phyloP scores from a whole-genome alignment of 768 basidiomycete genomes.

The Chalciporus pseudorubinellus region DNA sequence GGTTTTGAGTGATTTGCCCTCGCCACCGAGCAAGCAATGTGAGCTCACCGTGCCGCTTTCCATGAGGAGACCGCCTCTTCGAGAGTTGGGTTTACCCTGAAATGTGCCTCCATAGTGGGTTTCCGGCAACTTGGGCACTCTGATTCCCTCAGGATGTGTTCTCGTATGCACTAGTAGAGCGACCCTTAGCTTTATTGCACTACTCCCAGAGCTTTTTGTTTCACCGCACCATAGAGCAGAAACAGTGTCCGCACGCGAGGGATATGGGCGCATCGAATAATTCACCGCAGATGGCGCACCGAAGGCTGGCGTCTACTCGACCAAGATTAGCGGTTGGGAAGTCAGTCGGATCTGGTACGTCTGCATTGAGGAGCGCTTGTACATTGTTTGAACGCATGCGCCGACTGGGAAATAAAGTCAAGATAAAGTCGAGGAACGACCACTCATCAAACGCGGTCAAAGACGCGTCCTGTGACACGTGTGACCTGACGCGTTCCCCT shows the following conservation, averaged over 20 bases:
- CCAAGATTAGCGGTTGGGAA: slow-evolving; percentile 63
- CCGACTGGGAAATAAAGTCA: neutral
- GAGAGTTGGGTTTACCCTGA: slow-evolving; percentile 66
- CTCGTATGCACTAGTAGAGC: slow-evolving; percentile 62
- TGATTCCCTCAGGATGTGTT: slow-evolving; percentile 52
- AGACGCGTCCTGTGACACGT: slow-evolving; percentile 16
- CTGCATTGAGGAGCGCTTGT: slow-evolving; percentile 28
- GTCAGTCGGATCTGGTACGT: slow-evolving; percentile 65
- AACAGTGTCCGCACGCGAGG: slow-evolving; percentile 75
- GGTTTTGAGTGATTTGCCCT: no score
- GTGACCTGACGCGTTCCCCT: slow-evolving; percentile 22
- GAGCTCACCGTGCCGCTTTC: slow-evolving; percentile 65
- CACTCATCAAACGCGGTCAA: neutral
- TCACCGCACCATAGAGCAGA: slow-evolving; percentile 67
- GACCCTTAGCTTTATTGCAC: slow-evolving; percentile 2
- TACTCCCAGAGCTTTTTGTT: neutral
- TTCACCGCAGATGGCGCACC: slow-evolving; percentile 78
- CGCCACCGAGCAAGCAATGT: no score
- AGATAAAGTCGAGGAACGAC: neutral
- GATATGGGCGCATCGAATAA: slow-evolving; percentile 71
- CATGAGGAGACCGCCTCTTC: slow-evolving; percentile 73
- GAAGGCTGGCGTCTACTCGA: slow-evolving; percentile 59
- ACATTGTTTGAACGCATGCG: slow-evolving; percentile 30
- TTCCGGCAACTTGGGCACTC: slow-evolving; percentile 76
- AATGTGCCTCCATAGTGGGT: slow-evolving; percentile 53